Conservation (phyloP, 2,329 filamentous ascomycete genomes). For the Alternaria sp. region DNA sequence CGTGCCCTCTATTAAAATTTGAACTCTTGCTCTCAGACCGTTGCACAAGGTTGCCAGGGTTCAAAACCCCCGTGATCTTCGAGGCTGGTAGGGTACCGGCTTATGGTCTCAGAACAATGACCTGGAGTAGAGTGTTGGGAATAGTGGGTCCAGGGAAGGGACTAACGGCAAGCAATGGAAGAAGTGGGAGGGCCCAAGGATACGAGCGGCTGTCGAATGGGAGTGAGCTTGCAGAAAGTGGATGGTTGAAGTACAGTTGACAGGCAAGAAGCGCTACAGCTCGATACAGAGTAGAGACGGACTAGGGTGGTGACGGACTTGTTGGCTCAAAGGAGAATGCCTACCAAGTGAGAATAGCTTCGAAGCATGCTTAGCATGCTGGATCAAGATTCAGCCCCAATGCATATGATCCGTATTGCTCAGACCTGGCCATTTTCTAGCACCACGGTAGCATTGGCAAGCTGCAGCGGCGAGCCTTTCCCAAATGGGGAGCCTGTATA, state of each 20-base stretch:
- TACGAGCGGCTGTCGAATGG: slow-evolving; percentile 32
- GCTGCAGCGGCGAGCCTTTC: slow-evolving; percentile 55
- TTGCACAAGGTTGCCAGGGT: slow-evolving; percentile 43
- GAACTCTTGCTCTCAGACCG: slow-evolving; percentile 32
- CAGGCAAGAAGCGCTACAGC: slow-evolving; percentile 39
- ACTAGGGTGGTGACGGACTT: slow-evolving; percentile 42
- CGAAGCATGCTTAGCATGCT: slow-evolving; percentile 40
- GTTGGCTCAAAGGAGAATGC: slow-evolving; percentile 50
- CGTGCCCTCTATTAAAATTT: slow-evolving; percentile 35
- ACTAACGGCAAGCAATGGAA: slow-evolving; percentile 24
- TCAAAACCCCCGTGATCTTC: slow-evolving; percentile 41
- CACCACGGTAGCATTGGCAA: slow-evolving; percentile 55
- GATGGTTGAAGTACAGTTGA: slow-evolving; percentile 44
- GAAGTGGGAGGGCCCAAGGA: slow-evolving; percentile 28
- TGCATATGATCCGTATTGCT: slow-evolving; percentile 53
- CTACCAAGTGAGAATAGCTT: slow-evolving; percentile 47
- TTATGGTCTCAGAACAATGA: slow-evolving; percentile 25
- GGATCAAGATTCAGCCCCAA: slow-evolving; percentile 55
- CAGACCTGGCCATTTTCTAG: slow-evolving; percentile 53
- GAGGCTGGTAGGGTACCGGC: slow-evolving; percentile 37
- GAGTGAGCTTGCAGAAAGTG: slow-evolving; percentile 32
- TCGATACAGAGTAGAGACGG: slow-evolving; percentile 46
- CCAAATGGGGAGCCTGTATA: slow-evolving; percentile 50
- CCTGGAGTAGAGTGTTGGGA: slow-evolving; percentile 12
- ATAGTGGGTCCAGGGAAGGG: slow-evolving; percentile 17